Evolutionary conservation across 352 stramenopile genomes (phyloP).

Genomic region (Pythium angustatum): DNA sequence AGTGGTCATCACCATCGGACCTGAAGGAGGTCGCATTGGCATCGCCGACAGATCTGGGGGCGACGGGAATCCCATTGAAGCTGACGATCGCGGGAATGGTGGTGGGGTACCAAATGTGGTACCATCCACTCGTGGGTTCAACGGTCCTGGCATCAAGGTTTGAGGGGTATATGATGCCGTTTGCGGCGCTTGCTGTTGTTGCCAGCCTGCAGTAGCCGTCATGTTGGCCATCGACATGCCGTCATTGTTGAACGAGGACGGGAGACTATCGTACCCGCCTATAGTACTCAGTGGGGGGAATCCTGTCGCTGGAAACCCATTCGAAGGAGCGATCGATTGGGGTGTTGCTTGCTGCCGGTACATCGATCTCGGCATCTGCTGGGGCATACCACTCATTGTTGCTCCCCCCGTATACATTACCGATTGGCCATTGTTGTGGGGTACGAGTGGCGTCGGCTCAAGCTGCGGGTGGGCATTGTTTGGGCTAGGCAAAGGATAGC

Average conservation of each 20-base stretch:
- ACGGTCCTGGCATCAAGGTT: constrained; percentile 12
- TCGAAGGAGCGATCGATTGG: neutral
- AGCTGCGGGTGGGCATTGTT: neutral
- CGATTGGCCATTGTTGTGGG: neutral
- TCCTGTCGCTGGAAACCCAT: neutral
- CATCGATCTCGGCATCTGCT: constrained; percentile 15
- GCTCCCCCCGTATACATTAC: constrained; percentile 7
- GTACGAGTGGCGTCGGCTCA: constrained; percentile 1
- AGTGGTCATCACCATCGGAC: neutral
- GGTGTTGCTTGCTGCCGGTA: constrained; percentile 18
- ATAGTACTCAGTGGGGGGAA: neutral
- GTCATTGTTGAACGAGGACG: constrained; percentile 4
- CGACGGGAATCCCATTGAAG: constrained; percentile 32
- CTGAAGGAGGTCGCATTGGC: neutral
- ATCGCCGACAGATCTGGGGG: constrained; percentile 21
- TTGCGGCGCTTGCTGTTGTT: constrained; percentile 17
- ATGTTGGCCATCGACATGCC: neutral
- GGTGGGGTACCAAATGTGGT: constrained; percentile 12
- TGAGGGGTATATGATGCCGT: constrained; percentile 4
- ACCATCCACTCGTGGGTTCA: constrained; percentile 11
- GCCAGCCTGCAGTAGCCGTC: constrained; percentile 3
- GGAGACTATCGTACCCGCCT: constrained; percentile 18
- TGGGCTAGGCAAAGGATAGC: neutral
- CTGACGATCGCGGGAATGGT: constrained; percentile 21
- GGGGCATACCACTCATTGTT: neutral